These are phyloP conservation scores for Auriscalpium microsporum DNA, from an alignment of 768 basidiomycete species.

Conservation along the genomic window DNA sequence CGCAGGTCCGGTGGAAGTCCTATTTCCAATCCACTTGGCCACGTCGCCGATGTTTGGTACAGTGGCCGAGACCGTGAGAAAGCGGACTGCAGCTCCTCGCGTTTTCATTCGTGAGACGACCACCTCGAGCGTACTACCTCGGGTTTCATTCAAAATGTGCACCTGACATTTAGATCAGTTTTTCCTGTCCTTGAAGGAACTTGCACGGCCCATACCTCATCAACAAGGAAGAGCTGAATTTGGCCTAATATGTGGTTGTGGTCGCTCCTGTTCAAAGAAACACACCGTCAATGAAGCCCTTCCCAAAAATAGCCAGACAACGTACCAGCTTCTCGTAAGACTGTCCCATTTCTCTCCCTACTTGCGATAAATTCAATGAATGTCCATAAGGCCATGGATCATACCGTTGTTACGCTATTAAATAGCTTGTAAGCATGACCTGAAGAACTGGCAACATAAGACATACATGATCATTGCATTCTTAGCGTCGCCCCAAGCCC, in stretches of 20 bases:
- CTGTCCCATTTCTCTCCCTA: constrained; percentile 97
- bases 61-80: constrained; percentile 87
- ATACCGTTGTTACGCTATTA: too few species aligned
- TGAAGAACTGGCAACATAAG: neutral
- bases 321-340: constrained; percentile 78
- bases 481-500: constrained; percentile 67
- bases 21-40: constrained; percentile 73
- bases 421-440: too few species aligned
- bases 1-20: constrained; percentile 37
- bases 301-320: neutral
- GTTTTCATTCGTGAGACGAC: constrained; percentile 90
- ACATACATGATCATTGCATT: constrained; percentile 72
- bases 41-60: constrained; percentile 91
- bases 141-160: constrained; percentile 82
- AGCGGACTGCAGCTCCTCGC: constrained; percentile 61
- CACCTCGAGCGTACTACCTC: constrained; percentile 91
- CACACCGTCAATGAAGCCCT: neutral
- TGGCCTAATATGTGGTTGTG: constrained; percentile 61
- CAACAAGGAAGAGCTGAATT: constrained; percentile 79
- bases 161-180: constrained; percentile 42
- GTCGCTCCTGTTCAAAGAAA: constrained; percentile 36
- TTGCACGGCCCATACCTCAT: constrained; percentile 50
- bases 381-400: too few species aligned
- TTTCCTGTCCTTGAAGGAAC: neutral
- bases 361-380: neutral